Percentiles rank a stretch among this genome's conserved stretches.
Conservation (phyloP, 306 rosid species). For the Mucuna pruriens region DNA sequence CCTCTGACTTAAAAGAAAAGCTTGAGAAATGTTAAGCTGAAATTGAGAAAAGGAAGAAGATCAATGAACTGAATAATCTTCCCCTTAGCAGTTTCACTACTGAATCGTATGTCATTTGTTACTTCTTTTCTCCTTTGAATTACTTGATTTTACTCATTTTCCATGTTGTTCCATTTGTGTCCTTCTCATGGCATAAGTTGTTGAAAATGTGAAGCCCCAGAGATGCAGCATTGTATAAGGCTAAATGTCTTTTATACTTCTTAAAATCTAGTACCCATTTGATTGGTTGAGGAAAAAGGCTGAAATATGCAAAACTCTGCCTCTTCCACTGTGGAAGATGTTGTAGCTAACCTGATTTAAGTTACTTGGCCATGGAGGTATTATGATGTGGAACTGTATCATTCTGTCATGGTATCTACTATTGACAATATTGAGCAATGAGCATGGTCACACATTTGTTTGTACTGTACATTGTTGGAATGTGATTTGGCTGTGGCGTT, state of each 20-base stretch:
- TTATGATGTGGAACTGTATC: background rate
- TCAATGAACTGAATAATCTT: conserved; percentile 61
- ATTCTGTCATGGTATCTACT: background rate
- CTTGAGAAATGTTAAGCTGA: conserved; percentile 79
- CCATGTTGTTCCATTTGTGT: background rate
- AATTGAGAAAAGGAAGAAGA: conserved; percentile 67
- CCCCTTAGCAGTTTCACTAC: conserved; percentile 56
- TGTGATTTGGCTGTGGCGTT: background rate
- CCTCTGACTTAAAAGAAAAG: conserved; percentile 67
- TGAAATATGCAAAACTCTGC: background rate
- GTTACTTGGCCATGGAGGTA: background rate
- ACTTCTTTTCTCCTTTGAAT: conserved; percentile 26
- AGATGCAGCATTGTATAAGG: background rate
- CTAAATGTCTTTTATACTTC: background rate
- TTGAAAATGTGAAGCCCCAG: background rate
- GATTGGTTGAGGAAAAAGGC: background rate
- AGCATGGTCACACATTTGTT: conserved; percentile 5
- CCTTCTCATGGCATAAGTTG: background rate
- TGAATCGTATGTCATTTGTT: conserved; percentile 59
- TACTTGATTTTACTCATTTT: background rate
- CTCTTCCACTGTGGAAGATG: background rate
- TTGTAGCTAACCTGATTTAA: background rate
- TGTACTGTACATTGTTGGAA: conserved; percentile 10
- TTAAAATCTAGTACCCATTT: background rate
- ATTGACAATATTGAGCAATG: background rate